Evolutionary conservation across 2,329 filamentous ascomycete genomes (phyloP).

Genomic region (Beauveria scarabaeidicola): DNA sequence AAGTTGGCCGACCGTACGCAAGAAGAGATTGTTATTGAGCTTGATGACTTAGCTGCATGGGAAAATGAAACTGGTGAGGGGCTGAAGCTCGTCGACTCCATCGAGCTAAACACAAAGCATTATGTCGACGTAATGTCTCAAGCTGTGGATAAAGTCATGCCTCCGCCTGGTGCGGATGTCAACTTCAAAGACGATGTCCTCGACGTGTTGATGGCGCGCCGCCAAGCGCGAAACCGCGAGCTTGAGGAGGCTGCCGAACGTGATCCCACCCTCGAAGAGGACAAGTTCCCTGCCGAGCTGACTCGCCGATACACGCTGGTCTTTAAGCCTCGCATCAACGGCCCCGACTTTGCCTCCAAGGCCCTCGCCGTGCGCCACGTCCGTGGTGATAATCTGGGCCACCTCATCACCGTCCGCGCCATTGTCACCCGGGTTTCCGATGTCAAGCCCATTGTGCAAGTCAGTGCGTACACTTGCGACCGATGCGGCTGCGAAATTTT

Average conservation of each 20-base stretch:
- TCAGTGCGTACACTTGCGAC: constrained; percentile 97
- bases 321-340: constrained; percentile 82
- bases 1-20: constrained; percentile 72
- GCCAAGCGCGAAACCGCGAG: constrained; percentile 75
- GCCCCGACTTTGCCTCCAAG: constrained; percentile 53
- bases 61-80: constrained; percentile 63
- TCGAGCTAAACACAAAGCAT: constrained; percentile 87
- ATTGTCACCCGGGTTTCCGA: constrained; percentile 95
- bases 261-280: constrained; percentile 57
- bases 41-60: constrained; percentile 81
- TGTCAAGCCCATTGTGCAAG: constrained; percentile 94
- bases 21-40: constrained; percentile 73
- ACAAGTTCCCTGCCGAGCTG: constrained; percentile 84
- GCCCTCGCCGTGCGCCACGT: constrained; percentile 86
- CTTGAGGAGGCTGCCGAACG: constrained; percentile 59
- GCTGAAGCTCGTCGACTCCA: constrained; percentile 68
- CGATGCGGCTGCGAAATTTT: constrained; percentile 95
- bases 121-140: constrained; percentile 88
- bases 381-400: constrained; percentile 83
- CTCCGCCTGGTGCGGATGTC: constrained; percentile 65
- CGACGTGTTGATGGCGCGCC: constrained; percentile 91
- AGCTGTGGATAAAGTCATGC: constrained; percentile 82
- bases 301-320: constrained; percentile 91
- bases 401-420: constrained; percentile 86
- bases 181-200: constrained; percentile 96